Evolutionary conservation across 306 rosid genomes (phyloP).

Genomic region (Acacia confusa): DNA sequence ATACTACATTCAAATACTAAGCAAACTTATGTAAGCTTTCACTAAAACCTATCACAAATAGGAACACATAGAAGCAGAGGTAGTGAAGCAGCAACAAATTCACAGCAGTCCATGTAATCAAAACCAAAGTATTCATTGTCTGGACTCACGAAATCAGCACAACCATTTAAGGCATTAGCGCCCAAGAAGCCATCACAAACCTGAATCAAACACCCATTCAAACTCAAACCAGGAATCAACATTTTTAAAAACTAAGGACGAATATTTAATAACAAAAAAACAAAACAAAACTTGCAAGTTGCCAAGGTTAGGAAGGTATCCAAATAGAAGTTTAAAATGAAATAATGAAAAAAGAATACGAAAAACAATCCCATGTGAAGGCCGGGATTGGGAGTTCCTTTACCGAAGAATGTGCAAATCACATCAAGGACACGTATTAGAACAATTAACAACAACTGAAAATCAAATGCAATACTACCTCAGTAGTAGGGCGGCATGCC

Average conservation of each 20-base stretch:
- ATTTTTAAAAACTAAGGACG: conserved; percentile 27
- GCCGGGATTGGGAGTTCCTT: neutral
- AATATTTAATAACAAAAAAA: neutral
- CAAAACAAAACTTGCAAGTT: neutral
- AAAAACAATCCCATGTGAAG: neutral
- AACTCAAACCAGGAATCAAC: conserved; percentile 46
- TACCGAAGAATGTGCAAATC: neutral
- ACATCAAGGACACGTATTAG: conserved; percentile 3
- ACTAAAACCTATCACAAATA: conserved; percentile 46
- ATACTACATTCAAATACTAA: conserved; percentile 51
- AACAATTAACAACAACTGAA: neutral
- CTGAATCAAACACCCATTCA: conserved; percentile 73
- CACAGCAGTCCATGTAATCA: conserved; percentile 78
- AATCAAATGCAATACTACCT: conserved; percentile 54
- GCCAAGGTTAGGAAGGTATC: neutral
- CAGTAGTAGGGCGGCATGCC: conserved; percentile 83
- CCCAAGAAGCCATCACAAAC: conserved; percentile 84
- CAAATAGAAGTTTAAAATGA: neutral
- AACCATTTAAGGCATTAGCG: conserved; percentile 80
- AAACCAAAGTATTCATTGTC: conserved; percentile 78
- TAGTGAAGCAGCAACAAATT: conserved; percentile 78
- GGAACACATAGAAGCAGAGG: conserved; percentile 62
- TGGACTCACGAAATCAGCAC: conserved; percentile 81
- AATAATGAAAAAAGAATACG: neutral
- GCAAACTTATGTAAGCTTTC: conserved; percentile 42